These are phyloP conservation scores for Sarocladium strictum DNA, from an alignment of 2,329 filamentous ascomycete species.

Conservation along the genomic window DNA sequence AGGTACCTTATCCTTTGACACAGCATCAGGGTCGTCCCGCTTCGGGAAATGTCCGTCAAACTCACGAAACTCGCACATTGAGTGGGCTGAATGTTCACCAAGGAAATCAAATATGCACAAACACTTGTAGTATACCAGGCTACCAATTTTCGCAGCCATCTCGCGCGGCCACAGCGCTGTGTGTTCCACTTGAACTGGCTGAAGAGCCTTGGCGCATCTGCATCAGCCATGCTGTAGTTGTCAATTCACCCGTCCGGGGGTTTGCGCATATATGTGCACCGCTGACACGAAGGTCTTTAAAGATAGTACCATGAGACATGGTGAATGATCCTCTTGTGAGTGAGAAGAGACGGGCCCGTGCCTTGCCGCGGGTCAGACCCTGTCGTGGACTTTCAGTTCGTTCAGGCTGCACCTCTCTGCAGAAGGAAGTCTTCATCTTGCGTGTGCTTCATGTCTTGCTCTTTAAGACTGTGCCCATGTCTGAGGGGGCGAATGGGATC, in stretches of 20 bases:
- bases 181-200: background rate
- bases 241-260: background rate
- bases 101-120: too few species aligned
- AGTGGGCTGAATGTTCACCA: too few species aligned
- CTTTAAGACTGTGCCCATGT: background rate
- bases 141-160: background rate
- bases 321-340: constrained; percentile 15
- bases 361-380: constrained; percentile 12
- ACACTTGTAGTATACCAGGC: background rate
- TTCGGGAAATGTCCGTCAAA: too few species aligned
- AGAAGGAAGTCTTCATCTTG: too few species aligned
- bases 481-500: background rate
- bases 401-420: too few species aligned
- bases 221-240: background rate
- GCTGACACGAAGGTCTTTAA: background rate
- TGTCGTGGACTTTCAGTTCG: too few species aligned
- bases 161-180: background rate
- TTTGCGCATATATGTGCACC: background rate
- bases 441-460: too few species aligned
- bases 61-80: too few species aligned
- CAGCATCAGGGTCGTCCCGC: too few species aligned
- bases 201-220: background rate
- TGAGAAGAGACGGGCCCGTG: constrained; percentile 15
- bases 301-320: background rate
- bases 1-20: too few species aligned